These are phyloP conservation scores for Cladosporium phlei DNA, from an alignment of 2,329 filamentous ascomycete genomes.

Conservation along the genomic window DNA sequence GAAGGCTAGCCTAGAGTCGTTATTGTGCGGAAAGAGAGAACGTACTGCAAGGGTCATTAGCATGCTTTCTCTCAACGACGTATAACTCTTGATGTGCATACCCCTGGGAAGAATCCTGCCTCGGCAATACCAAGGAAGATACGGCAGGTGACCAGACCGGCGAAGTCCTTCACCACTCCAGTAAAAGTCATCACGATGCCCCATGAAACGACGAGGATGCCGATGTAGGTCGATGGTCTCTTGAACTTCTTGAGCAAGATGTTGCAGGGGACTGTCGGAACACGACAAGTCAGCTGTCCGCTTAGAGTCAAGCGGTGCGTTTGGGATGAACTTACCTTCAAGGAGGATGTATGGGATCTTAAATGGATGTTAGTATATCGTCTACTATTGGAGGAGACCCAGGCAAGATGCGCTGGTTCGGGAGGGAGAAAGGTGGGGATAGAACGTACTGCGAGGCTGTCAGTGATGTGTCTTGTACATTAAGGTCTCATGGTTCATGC, in stretches of 20 bases:
- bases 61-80: too few relatives aligned
- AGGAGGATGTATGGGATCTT: conserved; percentile 37
- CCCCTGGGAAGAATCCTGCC: conserved; percentile 23
- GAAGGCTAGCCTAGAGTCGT: too few relatives aligned
- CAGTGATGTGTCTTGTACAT: too few relatives aligned
- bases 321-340: conserved; percentile 27
- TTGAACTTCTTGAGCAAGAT: conserved; percentile 27
- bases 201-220: conserved; percentile 24
- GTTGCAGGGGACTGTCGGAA: conserved; percentile 26
- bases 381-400: too few relatives aligned
- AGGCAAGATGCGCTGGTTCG: too few relatives aligned
- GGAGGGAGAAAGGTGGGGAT: too few relatives aligned
- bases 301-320: conserved; percentile 30
- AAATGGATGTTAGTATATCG: too few relatives aligned
- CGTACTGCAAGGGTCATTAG: too few relatives aligned
- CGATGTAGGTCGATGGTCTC: conserved; percentile 26
- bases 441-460: too few relatives aligned
- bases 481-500: too few relatives aligned
- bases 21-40: too few relatives aligned
- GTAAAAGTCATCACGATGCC: conserved; percentile 26
- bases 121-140: conserved; percentile 26
- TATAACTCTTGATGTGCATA: too few relatives aligned
- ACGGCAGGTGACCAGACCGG: conserved; percentile 23
- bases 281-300: neutral
- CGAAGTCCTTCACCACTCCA: conserved; percentile 26